Percentiles rank a stretch among this genome's conserved stretches.
These are phyloP conservation scores for Mollisia scopiformis DNA, from an alignment of 2,329 filamentous ascomycete species.

Conservation along the genomic window DNA sequence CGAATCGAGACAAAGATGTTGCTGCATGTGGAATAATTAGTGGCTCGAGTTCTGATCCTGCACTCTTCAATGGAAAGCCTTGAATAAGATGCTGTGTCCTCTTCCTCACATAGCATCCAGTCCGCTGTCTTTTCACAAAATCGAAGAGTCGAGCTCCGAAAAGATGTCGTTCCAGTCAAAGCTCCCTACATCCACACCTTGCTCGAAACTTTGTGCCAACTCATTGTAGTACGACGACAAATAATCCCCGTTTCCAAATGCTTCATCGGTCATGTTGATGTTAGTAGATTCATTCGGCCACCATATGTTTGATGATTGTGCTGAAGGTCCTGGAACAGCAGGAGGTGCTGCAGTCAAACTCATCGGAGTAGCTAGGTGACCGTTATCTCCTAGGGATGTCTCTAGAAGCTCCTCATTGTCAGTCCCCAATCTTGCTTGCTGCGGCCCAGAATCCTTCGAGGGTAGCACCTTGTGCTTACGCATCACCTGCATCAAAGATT, in stretches of 20 bases:
- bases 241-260: neutral
- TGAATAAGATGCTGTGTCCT: too few relatives aligned
- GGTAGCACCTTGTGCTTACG: constrained; percentile 22
- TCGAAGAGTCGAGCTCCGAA: constrained; percentile 10
- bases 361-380: too few relatives aligned
- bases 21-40: too few relatives aligned
- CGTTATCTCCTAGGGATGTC: neutral
- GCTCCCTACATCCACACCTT: constrained; percentile 7
- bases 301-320: too few relatives aligned
- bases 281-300: too few relatives aligned
- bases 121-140: too few relatives aligned
- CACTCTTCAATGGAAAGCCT: too few relatives aligned
- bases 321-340: too few relatives aligned
- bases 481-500: constrained; percentile 37
- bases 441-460: neutral
- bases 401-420: neutral
- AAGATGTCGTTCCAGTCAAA: constrained; percentile 15
- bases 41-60: too few relatives aligned
- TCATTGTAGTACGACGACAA: constrained; percentile 10
- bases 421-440: neutral
- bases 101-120: too few relatives aligned
- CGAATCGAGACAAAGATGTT: too few relatives aligned
- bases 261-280: neutral
- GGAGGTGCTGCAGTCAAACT: too few relatives aligned
- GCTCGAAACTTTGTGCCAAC: constrained; percentile 15